Evolutionary conservation across 441 rosid genomes (phyloP).

Genomic region (Mallotus repandus): DNA sequence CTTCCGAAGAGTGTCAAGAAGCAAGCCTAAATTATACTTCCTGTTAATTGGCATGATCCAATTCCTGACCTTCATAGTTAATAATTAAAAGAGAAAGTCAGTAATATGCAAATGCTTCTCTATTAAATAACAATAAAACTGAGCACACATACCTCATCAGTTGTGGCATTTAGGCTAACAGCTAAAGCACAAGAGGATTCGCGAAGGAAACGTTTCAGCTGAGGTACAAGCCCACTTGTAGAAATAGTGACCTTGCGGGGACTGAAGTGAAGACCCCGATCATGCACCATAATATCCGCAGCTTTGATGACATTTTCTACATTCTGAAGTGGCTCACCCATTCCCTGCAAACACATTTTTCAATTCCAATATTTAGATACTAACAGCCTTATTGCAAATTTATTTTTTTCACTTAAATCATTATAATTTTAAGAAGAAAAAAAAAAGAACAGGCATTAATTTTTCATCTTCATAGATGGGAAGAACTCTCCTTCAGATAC

Average conservation of each 20-base stretch:
- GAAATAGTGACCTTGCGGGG: conserved; percentile 90
- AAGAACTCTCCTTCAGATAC: conserved; percentile 1
- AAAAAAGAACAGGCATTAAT: not conserved
- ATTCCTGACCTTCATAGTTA: conserved; percentile 66
- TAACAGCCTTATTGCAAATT: not conserved
- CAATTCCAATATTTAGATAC: conserved; percentile 5
- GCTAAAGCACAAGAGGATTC: conserved; percentile 81
- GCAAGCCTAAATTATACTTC: conserved; percentile 66
- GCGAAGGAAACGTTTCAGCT: conserved; percentile 70
- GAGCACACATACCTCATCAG: conserved; percentile 67
- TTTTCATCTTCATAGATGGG: not conserved
- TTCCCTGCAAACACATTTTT: conserved; percentile 55
- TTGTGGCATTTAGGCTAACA: conserved; percentile 93
- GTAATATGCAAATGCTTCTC: conserved; percentile 12
- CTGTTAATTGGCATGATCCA: conserved; percentile 96
- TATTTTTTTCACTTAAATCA: not conserved
- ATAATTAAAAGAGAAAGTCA: conserved; percentile 10
- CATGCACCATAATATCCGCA: conserved; percentile 77
- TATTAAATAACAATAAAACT: not conserved
- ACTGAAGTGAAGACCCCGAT: conserved; percentile 90
- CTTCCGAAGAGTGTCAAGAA: conserved; percentile 74
- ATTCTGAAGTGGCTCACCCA: conserved; percentile 97
- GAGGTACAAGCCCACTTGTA: conserved; percentile 94
- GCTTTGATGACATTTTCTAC: conserved; percentile 78
- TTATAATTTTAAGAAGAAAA: not conserved